phyloP scores from a whole-genome alignment of 2,329 filamentous ascomycete genomes.

The Venturia aucupariae region DNA sequence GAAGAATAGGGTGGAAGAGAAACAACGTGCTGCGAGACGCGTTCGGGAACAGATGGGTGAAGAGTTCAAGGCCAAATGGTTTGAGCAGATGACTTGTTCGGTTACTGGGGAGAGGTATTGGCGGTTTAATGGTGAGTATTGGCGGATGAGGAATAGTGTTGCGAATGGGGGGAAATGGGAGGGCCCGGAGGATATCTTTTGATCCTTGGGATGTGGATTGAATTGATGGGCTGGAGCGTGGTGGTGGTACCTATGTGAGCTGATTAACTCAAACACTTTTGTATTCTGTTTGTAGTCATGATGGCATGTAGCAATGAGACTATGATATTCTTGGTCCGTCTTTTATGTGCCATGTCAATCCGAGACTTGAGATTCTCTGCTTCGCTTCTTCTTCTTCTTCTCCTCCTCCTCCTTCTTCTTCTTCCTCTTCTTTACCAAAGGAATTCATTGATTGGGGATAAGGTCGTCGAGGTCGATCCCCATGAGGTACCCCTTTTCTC shows the following conservation, averaged over 20 bases:
- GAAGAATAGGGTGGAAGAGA: constrained; percentile 91
- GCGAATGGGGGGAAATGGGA: constrained; percentile 58
- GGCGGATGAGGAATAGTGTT: constrained; percentile 61
- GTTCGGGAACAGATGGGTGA: constrained; percentile 68
- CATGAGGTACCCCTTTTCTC: too few species aligned
- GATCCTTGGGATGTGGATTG: too few species aligned
- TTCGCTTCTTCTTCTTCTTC: too few species aligned
- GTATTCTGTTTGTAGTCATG: not conserved
- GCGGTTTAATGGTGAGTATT: constrained; percentile 84
- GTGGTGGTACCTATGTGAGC: too few species aligned
- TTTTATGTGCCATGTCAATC: too few species aligned
- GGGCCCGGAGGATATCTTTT: constrained; percentile 68
- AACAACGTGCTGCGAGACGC: constrained; percentile 68
- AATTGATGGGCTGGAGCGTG: not conserved
- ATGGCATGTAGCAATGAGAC: not conserved
- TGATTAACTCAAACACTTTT: too few species aligned
- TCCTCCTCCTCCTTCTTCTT: too few species aligned
- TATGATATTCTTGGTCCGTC: not conserved
- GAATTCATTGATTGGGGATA: too few species aligned
- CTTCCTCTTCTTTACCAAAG: too few species aligned
- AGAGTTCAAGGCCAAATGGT: constrained; percentile 80
- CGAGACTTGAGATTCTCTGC: too few species aligned
- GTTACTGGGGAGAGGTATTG: constrained; percentile 84
- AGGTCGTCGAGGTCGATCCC: too few species aligned
- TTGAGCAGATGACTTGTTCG: constrained; percentile 60